phyloP scores from a whole-genome alignment of 2,329 filamentous ascomycete species.

The Stylonectria norvegica region DNA sequence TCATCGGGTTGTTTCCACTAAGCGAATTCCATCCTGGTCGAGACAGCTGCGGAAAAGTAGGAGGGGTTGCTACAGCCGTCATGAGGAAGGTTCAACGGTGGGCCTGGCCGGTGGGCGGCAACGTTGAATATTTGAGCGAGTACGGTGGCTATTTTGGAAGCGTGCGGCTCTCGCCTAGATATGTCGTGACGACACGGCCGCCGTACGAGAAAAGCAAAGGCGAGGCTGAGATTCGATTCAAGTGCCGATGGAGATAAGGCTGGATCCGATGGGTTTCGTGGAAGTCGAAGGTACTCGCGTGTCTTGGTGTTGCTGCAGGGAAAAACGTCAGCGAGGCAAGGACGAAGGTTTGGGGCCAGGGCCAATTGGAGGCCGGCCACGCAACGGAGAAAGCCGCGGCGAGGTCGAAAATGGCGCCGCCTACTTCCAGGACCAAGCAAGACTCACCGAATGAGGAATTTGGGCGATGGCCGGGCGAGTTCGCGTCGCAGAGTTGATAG shows the following conservation, averaged over 20 bases:
- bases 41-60: slow-evolving; percentile 60
- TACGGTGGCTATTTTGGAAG: slow-evolving; percentile 14
- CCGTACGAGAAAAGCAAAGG: slow-evolving; percentile 3
- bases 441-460: slow-evolving; percentile 25
- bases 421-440: background rate
- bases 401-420: slow-evolving; percentile 3
- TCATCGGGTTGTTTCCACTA: slow-evolving; percentile 66
- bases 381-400: slow-evolving; percentile 1
- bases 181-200: slow-evolving; percentile 21
- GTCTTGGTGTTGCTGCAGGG: slow-evolving; percentile 13
- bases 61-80: slow-evolving; percentile 66
- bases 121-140: slow-evolving; percentile 17
- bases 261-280: slow-evolving; percentile 10
- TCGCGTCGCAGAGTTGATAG: slow-evolving; percentile 23
- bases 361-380: slow-evolving; percentile 6
- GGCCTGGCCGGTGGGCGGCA: slow-evolving; percentile 20
- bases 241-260: slow-evolving; percentile 1
- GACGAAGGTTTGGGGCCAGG: slow-evolving; percentile 9
- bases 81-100: slow-evolving; percentile 44
- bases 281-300: slow-evolving; percentile 1
- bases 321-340: slow-evolving; percentile 20
- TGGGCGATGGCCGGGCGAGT: slow-evolving; percentile 24
- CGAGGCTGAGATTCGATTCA: background rate
- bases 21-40: slow-evolving; percentile 61
- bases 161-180: slow-evolving; percentile 21